A percentile compares a stretch with the other conserved stretches of the same genome.
These are phyloP conservation scores for Ophiostoma novo-ulmi DNA, from an alignment of 2,329 filamentous ascomycete genomes.

Conservation along the genomic window DNA sequence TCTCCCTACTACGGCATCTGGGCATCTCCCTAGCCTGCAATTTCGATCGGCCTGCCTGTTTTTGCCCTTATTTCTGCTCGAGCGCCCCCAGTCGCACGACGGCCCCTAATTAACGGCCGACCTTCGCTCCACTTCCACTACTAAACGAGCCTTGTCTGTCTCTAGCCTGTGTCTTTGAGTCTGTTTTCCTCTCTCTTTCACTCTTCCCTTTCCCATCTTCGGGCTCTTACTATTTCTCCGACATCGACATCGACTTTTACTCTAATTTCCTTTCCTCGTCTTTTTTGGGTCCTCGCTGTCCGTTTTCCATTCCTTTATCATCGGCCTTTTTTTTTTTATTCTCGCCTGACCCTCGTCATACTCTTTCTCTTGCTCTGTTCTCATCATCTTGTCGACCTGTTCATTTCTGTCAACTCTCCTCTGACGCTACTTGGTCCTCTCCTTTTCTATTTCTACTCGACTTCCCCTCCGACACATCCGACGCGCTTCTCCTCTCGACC, in stretches of 20 bases:
- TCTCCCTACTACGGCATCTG: slow-evolving; percentile 5
- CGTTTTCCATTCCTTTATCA: slow-evolving; percentile 2
- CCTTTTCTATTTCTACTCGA: slow-evolving; percentile 15
- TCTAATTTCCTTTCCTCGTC: not conserved
- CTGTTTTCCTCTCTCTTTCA: slow-evolving; percentile 4
- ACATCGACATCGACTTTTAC: not conserved
- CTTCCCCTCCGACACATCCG: slow-evolving; percentile 14
- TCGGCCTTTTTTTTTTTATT: not conserved
- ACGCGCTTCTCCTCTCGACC: not conserved
- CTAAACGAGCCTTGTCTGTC: slow-evolving; percentile 23
- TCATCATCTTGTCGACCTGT: slow-evolving; percentile 1
- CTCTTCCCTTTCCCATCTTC: slow-evolving; percentile 12
- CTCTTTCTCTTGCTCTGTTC: not conserved
- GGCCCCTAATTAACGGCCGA: slow-evolving; percentile 25
- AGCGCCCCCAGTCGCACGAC: slow-evolving; percentile 25
- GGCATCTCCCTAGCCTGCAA: slow-evolving; percentile 8
- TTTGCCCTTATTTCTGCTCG: not conserved
- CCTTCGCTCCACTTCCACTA: slow-evolving; percentile 25
- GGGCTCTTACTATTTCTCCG: slow-evolving; percentile 9
- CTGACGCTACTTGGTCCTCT: not conserved
- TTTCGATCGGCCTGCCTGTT: slow-evolving; percentile 16
- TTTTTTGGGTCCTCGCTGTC: slow-evolving; percentile 11
- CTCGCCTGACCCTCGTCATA: not conserved
- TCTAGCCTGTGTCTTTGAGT: not conserved
- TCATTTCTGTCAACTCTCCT: not conserved